Conservation (phyloP, 176 grass and related monocot genomes). For the Aechmea fasciata region DNA sequence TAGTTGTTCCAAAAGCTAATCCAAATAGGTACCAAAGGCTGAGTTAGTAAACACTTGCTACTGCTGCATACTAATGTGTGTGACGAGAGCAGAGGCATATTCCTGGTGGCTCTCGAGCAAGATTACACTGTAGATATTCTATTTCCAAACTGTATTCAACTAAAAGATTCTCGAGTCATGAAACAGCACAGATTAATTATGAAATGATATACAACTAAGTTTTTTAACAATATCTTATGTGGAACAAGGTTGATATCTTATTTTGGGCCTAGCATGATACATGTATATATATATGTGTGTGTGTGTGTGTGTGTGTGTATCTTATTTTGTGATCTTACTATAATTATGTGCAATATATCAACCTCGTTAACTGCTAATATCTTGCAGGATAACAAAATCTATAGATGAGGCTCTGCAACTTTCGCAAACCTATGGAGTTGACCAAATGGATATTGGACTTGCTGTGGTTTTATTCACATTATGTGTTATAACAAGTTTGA, state of each 20-base stretch:
- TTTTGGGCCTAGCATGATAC: background rate
- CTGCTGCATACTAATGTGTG: too few species aligned
- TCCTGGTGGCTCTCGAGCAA: too few species aligned
- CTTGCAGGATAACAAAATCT: conserved; percentile 62
- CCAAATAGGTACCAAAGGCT: background rate
- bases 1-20: background rate
- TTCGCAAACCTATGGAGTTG: conserved; percentile 34
- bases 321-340: background rate
- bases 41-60: too few species aligned
- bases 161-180: too few species aligned
- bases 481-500: conserved; percentile 43
- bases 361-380: background rate
- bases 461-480: conserved; percentile 56
- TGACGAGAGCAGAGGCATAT: too few species aligned
- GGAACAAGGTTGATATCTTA: background rate
- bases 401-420: conserved; percentile 59
- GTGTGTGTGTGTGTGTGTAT: too few species aligned
- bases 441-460: conserved; percentile 43
- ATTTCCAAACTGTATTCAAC: too few species aligned
- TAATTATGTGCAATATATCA: background rate
- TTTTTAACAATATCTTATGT: background rate
- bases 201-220: too few species aligned
- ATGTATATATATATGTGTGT: background rate
- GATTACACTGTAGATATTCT: too few species aligned
- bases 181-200: too few species aligned